Conservation (phyloP, 1,284 basidiomycete species). For the Marasmius oreades region DNA sequence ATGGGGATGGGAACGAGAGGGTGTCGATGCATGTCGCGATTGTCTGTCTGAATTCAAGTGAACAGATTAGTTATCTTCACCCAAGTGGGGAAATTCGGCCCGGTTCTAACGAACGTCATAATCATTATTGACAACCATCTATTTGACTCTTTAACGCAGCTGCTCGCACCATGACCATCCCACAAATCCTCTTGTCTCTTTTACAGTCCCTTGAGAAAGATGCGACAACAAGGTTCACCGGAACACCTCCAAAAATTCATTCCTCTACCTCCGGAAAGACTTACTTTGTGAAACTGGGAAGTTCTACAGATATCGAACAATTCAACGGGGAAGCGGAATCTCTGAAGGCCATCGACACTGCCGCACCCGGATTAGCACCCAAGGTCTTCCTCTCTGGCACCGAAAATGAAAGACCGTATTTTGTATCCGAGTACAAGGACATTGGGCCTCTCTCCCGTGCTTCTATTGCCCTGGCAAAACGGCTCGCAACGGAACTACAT, state of each 20-base stretch:
- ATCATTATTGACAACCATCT: too few species aligned
- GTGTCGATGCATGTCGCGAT: neutral
- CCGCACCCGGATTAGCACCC: constrained; percentile 69
- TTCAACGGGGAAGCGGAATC: constrained; percentile 72
- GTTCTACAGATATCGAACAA: constrained; percentile 53
- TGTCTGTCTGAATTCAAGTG: neutral
- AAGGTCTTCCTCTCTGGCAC: constrained; percentile 51
- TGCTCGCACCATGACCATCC: constrained; percentile 21
- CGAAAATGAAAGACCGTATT: constrained; percentile 51
- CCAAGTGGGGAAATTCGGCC: neutral
- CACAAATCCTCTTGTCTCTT: constrained; percentile 35
- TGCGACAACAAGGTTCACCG: constrained; percentile 36
- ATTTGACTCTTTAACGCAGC: too few species aligned
- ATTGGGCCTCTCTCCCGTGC: constrained; percentile 43
- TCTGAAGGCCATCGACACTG: constrained; percentile 57
- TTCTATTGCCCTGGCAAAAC: constrained; percentile 51
- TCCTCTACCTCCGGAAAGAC: constrained; percentile 50
- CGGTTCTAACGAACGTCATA: too few species aligned
- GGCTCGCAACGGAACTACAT: constrained; percentile 66
- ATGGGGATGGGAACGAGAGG: neutral
- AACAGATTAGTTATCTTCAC: neutral
- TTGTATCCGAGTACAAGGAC: constrained; percentile 76
- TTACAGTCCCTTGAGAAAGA: constrained; percentile 48
- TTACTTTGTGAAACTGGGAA: constrained; percentile 64
- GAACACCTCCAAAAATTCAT: constrained; percentile 43